Evolutionary conservation across 495 filamentous ascomycete genomes (phyloP).

Genomic region (Pseudevernia furfuracea): DNA sequence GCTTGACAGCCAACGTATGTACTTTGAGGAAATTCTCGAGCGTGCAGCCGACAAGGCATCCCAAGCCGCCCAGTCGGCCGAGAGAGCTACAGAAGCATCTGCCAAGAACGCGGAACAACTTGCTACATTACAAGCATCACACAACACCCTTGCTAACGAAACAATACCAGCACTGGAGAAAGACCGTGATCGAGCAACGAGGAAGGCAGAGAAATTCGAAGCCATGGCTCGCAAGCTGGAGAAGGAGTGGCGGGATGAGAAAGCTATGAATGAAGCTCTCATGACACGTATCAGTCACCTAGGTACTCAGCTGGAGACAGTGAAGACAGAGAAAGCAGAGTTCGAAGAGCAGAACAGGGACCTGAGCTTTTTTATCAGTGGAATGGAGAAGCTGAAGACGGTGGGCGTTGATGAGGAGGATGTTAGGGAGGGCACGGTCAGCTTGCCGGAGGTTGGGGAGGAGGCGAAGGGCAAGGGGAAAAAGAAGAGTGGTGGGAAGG

Average conservation of each 20-base stretch:
- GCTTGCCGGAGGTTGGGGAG: conserved; percentile 40
- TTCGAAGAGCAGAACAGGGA: conserved; percentile 84
- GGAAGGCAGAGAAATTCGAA: conserved; percentile 60
- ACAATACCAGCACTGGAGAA: conserved; percentile 59
- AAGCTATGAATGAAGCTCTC: conserved; percentile 69
- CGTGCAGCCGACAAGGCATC: conserved; percentile 88
- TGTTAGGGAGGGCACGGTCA: conserved; percentile 47
- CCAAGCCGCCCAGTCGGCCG: conserved; percentile 58
- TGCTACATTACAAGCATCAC: conserved; percentile 44
- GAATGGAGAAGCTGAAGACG: conserved; percentile 71
- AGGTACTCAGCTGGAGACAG: conserved; percentile 45
- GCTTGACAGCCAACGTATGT: conserved; percentile 82
- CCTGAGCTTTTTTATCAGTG: conserved; percentile 79
- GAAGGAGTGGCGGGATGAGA: conserved; percentile 79
- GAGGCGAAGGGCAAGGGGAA: conserved; percentile 12
- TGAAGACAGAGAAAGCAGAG: conserved; percentile 50
- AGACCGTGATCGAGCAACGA: conserved; percentile 59
- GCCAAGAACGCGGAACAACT: conserved; percentile 45
- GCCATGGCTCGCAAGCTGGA: conserved; percentile 67
- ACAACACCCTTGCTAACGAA: conserved; percentile 48
- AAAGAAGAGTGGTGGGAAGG: conserved; percentile 17
- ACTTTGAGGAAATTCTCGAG: conserved; percentile 89
- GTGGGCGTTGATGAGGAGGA: conserved; percentile 50
- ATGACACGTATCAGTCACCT: conserved; percentile 68
- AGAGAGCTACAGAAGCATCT: conserved; percentile 51